Base-by-base conservation (phyloP, 106 monocot genomes). In the Allium fistulosum region DNA sequence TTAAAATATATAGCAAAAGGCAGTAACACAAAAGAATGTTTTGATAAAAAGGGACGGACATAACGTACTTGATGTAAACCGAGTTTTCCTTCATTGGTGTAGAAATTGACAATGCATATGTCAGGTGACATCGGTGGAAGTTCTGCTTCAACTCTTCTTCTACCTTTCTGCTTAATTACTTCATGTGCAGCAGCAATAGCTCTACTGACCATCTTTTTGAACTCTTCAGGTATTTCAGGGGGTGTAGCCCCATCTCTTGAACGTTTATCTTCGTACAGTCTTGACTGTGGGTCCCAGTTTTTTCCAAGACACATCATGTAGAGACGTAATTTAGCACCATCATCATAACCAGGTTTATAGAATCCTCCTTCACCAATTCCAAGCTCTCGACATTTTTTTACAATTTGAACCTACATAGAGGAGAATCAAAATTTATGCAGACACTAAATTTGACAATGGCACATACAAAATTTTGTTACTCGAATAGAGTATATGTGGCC, bases 281-380 rank as follows among this genome's bases (percentile, higher is more conserved):
- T 75, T 58, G 77, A 76, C 51, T 79, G 63, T 17, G 87, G 91
- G 71, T 91, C 79, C 87, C 91, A 91, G 65, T 91, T 84, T 59
- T 77, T 84, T n/a, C 87, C 87, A 26, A 91, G 78, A 63, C 91
- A 85, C 90, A 91, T 91, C 87, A 91, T 91, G 11, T 67, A 69
- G 62, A 91, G 37, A 67, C 75, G 61, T 66, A 87, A 61, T 53
- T 84, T 91, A 26, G 84, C 79, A 66, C 83, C 87, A 61, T 87
- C 74, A 10, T 48, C 50, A 61, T 87, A 87, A 61, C 81, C 77
- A 17, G 91, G 91, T 59, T 16, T 79, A 59, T 87, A 91, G 65
- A 91, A 91, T 37, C 91, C 84, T 27, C 91, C 91, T 0, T 17
- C 0, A 46, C 84, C 81, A 51, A 71, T 13, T 73, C 90, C 90